phyloP scores from a whole-genome alignment of 768 basidiomycete genomes.

The Auricularia sp. region DNA sequence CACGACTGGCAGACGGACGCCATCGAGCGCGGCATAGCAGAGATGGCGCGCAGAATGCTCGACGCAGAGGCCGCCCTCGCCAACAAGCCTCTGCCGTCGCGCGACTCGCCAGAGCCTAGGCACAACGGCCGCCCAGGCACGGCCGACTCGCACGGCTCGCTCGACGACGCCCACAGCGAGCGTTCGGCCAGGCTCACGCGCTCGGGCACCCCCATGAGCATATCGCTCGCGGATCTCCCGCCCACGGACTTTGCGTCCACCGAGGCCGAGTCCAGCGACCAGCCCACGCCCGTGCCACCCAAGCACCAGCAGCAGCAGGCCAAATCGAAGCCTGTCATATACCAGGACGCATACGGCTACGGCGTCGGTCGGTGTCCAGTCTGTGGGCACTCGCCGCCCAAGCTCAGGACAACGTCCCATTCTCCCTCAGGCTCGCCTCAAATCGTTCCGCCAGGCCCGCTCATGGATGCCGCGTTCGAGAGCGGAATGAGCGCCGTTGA shows the following conservation, averaged over 20 bases:
- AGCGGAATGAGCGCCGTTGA: conserved; percentile 54
- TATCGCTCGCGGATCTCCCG: conserved; percentile 44
- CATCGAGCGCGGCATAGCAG: conserved; percentile 42
- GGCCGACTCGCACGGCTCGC: not conserved
- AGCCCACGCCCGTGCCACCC: not conserved
- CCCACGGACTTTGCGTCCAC: conserved; percentile 34
- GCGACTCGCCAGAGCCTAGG: not conserved
- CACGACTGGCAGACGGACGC: conserved; percentile 49
- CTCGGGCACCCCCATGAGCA: conserved; percentile 26
- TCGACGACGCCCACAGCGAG: conserved; percentile 4
- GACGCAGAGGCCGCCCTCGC: conserved; percentile 40
- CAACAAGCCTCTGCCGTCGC: conserved; percentile 1
- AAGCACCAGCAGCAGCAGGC: not conserved
- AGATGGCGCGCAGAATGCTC: conserved; percentile 45
- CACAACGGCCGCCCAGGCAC: not conserved
- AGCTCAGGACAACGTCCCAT: conserved; percentile 1
- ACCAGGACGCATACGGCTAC: not conserved
- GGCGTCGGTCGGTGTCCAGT: conserved; percentile 2
- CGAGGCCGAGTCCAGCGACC: conserved; percentile 27
- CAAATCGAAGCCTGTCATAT: not conserved
- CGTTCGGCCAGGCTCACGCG: not conserved
- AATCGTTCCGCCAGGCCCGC: conserved; percentile 46
- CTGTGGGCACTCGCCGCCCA: conserved; percentile 8
- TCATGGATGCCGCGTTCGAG: conserved; percentile 46
- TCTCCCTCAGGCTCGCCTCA: conserved; percentile 18